phyloP scores from a whole-genome alignment of 2,329 filamentous ascomycete species.

The Fusarium graminum region DNA sequence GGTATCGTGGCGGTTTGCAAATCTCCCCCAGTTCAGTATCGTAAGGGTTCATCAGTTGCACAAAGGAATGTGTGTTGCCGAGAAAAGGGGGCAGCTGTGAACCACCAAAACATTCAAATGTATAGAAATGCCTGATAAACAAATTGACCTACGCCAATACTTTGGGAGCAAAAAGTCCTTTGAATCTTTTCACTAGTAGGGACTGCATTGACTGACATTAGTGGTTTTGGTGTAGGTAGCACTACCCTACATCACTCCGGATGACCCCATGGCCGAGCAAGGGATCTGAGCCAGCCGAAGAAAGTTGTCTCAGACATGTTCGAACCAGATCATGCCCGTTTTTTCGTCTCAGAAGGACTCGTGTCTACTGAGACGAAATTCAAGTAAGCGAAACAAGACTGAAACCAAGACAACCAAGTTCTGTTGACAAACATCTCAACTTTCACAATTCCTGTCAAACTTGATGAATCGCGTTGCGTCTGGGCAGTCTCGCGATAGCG shows the following conservation, averaged over 20 bases:
- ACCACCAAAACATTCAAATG: conserved; percentile 7
- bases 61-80: conserved; percentile 39
- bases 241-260: conserved; percentile 37
- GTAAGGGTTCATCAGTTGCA: conserved; percentile 26
- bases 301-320: conserved; percentile 27
- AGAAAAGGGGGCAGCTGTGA: conserved; percentile 29
- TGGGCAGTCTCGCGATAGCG: conserved; percentile 29
- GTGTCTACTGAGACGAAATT: conserved; percentile 15
- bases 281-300: conserved; percentile 14
- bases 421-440: conserved; percentile 23
- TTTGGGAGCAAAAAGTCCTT: conserved; percentile 6
- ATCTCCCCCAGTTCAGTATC: conserved; percentile 22
- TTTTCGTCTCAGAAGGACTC: conserved; percentile 32
- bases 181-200: neutral
- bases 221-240: neutral
- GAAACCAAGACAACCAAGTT: conserved; percentile 37
- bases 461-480: conserved; percentile 36
- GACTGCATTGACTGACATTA: neutral
- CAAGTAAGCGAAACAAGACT: conserved; percentile 43
- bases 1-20: conserved; percentile 42
- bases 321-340: conserved; percentile 22
- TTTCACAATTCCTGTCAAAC: conserved; percentile 32
- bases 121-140: neutral
- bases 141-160: neutral
- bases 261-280: conserved; percentile 12